Evolutionary conservation across 768 basidiomycete genomes (phyloP), one percentile per base, ranked within the genome.

Genomic region (Amanita fuliginea): DNA sequence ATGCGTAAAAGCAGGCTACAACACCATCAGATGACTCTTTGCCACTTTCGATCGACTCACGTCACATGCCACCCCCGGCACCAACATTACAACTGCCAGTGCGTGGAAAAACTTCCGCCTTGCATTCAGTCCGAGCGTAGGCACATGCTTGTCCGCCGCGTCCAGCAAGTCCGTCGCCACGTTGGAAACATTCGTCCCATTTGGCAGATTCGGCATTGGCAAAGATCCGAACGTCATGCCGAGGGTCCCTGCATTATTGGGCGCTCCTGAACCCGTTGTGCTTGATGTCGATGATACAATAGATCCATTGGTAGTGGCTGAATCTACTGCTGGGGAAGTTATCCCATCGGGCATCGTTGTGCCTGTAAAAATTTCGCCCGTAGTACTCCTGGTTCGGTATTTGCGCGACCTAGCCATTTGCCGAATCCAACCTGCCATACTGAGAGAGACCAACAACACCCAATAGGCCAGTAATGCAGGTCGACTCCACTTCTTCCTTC

Each of bases 101-200:
- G 81, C 92, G 67, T 99, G 96, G 68, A 99, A 99, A 66, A 87
- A 97, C 66, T 99, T 99, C 45, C 96, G 76, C 53, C 96, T 75
- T 21, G 87, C 89, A 63, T 99, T 98, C 55, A 97, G 69, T 42
- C 85, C 80, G 49, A 98, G 69, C 47, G 89, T 91, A 18, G 93
- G 92, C 52, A 95, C 85, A 53, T 80, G 83, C 64, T 92, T 91
- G 64, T 93, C 86, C 1, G 91, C 88, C 41, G 87, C 87, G 60
- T 94, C 88, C 55, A 91, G 65, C 47, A 87, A 63, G 54, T 75
- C 83, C 24, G 77, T 77, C 18, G 81, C 78, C 24, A 82, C 74
- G 54, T 78, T 77, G 16, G 78, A 58, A 46, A 71, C 65, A 53
- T 68, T 64, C 19, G 63, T 55, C 13, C 65, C 60, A 53, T 67